These are phyloP conservation scores for Sergeia podlipaevii DNA, from an alignment of 208 protist species.

Conservation along the genomic window DNA sequence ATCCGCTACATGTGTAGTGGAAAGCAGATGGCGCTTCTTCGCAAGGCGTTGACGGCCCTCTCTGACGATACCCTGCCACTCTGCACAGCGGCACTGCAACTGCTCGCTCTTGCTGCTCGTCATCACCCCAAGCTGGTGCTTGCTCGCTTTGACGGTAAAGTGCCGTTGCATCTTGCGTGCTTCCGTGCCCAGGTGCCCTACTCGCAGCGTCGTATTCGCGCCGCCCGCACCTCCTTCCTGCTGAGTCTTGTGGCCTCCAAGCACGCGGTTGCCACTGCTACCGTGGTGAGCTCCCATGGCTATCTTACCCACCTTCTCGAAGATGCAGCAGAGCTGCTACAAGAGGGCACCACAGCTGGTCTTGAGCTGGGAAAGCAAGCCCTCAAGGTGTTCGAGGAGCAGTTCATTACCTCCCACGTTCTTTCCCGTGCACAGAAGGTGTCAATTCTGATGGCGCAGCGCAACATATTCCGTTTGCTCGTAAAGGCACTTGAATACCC, in stretches of 20 bases:
- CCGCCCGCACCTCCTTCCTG: conserved; percentile 54
- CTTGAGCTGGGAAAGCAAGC: conserved; percentile 34
- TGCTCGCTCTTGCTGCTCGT: conserved; percentile 48
- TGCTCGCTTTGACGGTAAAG: conserved; percentile 51
- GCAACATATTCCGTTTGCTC: conserved; percentile 78
- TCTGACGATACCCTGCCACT: conserved; percentile 43
- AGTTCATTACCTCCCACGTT: conserved; percentile 48
- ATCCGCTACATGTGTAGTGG: conserved; percentile 68
- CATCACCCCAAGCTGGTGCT: conserved; percentile 64
- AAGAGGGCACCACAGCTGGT: conserved; percentile 66
- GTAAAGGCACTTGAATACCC: conserved; percentile 73
- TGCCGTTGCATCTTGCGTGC: conserved; percentile 66
- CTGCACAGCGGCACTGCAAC: conserved; percentile 50
- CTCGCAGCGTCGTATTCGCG: conserved; percentile 69
- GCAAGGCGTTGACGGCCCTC: conserved; percentile 37
- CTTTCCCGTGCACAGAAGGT: conserved; percentile 56
- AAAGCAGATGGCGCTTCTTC: conserved; percentile 43
- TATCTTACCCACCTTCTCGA: conserved; percentile 80
- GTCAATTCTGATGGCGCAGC: conserved; percentile 63
- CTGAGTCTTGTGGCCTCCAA: conserved; percentile 51
- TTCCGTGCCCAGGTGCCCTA: conserved; percentile 82
- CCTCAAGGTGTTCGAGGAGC: conserved; percentile 53
- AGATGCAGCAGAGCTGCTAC: conserved; percentile 80
- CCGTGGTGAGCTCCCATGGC: conserved; percentile 69
- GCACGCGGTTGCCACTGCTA: conserved; percentile 28